Evolutionary conservation across 1,284 basidiomycete genomes (phyloP).

Genomic region (Tilletiopsis washingtonensis): DNA sequence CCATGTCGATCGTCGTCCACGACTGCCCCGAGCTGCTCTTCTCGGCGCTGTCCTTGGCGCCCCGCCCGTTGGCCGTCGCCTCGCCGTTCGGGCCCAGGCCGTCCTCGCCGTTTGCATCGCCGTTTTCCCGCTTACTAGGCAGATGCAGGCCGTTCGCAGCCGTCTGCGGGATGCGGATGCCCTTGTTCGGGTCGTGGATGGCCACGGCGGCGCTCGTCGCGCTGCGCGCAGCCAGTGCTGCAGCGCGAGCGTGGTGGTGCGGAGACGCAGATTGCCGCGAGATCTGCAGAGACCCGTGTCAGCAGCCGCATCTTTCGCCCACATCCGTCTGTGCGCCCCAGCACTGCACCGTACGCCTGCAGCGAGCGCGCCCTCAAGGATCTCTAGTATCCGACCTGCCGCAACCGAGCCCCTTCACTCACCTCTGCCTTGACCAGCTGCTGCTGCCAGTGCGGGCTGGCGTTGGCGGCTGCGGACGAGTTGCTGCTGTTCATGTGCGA

Average conservation of each 20-base stretch:
- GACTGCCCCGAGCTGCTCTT: constrained; percentile 21
- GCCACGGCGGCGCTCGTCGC: constrained; percentile 51
- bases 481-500: constrained; percentile 13
- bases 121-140: constrained; percentile 2
- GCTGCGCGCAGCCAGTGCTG: constrained; percentile 54
- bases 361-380: background rate
- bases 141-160: constrained; percentile 47
- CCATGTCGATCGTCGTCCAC: constrained; percentile 93
- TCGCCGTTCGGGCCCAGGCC: background rate
- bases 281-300: constrained; percentile 32
- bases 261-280: constrained; percentile 53
- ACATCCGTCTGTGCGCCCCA: background rate
- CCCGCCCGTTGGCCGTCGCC: background rate
- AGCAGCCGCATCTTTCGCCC: background rate
- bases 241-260: constrained; percentile 56
- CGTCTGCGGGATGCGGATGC: constrained; percentile 33
- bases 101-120: constrained; percentile 2
- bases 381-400: background rate
- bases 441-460: constrained; percentile 40
- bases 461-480: constrained; percentile 11
- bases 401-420: background rate
- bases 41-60: constrained; percentile 5
- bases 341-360: background rate
- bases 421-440: constrained; percentile 41
- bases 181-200: constrained; percentile 50